Evolutionary conservation across 192 early-diverging fungal genomes (phyloP), one percentile per base, ranked within the genome.

Genomic region (Linnemannia zychae): DNA sequence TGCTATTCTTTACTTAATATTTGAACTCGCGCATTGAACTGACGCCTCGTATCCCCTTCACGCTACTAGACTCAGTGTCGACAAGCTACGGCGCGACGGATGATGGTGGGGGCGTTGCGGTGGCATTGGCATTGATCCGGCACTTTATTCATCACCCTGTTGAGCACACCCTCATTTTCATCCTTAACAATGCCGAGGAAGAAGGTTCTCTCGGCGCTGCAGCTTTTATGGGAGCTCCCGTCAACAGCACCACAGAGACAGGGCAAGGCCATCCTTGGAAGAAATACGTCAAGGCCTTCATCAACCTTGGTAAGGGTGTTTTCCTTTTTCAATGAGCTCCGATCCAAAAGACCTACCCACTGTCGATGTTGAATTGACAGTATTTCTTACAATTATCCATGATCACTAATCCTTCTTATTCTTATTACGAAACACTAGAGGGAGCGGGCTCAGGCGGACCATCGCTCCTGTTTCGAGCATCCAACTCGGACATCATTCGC

Each of bases 171-270:
- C 78, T 95, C 65, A 83, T 95, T 16, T 91, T 95, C 74, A 89
- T 92, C 81, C 87, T 95, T 47, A 93, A 95, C 88, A 94, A 94
- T 77, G 91, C 90, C 63, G 94, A 95, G 74, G 94, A 95, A 77
- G 86, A 75, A 70, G 94, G 94, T 1, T 78, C 90, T 16, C 78
- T 89, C 73, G 94, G 94, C 7, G 93, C 94, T 3, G 78, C 79
- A 22, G 74, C 89, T 4, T 92, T 95, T 80, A 90, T 92, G 36
- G 83, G 83, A 6, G 83, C 83, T 3, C 74, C 74, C 46, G 65
- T 53, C 11, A 79, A 85, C 57, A 79, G 78, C 49, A 76, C 77
- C 0, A 66, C 60, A 18, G 77, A 85, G 16, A 74, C 77, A 16
- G 83, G 83, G 2, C 49, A 36, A 7, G 87, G 92, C 34, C 94